Evolutionary conservation across 2,329 filamentous ascomycete genomes (phyloP).

Genomic region (Exophiala oligosperma): DNA sequence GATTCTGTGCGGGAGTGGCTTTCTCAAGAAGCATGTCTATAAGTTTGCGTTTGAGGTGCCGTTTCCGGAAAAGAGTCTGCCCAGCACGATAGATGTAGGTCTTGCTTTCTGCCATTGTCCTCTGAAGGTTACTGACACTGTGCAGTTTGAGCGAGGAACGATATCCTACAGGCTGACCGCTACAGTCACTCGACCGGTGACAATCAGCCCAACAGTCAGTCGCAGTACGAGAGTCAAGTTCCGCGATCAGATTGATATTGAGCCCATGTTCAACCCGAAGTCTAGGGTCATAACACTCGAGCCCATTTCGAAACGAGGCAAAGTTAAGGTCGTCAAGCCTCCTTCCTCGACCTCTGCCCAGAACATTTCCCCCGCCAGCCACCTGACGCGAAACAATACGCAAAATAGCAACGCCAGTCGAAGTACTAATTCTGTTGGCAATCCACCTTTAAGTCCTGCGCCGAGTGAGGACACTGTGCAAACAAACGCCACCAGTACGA

Average conservation of each 20-base stretch:
- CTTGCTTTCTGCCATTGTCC: constrained; percentile 16
- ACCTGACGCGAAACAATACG: constrained; percentile 39
- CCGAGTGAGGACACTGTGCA: constrained; percentile 71
- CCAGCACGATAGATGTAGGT: constrained; percentile 88
- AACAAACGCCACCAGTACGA: constrained; percentile 64
- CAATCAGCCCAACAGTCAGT: constrained; percentile 75
- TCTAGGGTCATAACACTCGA: constrained; percentile 84
- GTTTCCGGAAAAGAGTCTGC: constrained; percentile 60
- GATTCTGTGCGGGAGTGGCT: constrained; percentile 64
- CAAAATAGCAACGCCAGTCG: constrained; percentile 26
- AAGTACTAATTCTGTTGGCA: constrained; percentile 33
- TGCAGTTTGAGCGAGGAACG: constrained; percentile 89
- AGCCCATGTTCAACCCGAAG: constrained; percentile 69
- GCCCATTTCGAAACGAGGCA: constrained; percentile 72
- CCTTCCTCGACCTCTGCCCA: constrained; percentile 39
- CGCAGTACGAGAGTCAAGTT: constrained; percentile 81
- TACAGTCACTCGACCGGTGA: constrained; percentile 83
- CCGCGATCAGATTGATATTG: constrained; percentile 82
- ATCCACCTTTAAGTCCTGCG: constrained; percentile 46
- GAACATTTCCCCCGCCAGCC: constrained; percentile 48
- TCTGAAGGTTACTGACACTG: constrained; percentile 22
- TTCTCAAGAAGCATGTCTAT: constrained; percentile 63
- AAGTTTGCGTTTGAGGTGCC: constrained; percentile 65
- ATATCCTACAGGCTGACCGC: constrained; percentile 90
- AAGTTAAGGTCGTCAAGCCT: constrained; percentile 58